phyloP scores from a whole-genome alignment of 805 yeast species.

The Metschnikowia noctiluminum region DNA sequence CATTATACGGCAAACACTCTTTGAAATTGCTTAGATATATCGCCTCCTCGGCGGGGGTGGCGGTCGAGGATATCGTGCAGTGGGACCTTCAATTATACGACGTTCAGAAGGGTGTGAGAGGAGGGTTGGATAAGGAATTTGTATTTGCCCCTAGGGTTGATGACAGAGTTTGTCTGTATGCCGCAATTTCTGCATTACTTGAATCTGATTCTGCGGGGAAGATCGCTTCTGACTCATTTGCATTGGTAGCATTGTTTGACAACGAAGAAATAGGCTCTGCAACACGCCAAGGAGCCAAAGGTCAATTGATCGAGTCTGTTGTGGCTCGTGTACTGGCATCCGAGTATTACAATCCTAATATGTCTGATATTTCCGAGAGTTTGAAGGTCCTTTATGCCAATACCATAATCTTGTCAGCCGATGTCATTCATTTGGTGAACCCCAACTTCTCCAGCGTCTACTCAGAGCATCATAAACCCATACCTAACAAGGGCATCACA shows the following conservation, averaged over 20 bases:
- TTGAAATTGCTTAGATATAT: constrained; percentile 65
- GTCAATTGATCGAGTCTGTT: constrained; percentile 67
- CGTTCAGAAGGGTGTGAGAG: constrained; percentile 73
- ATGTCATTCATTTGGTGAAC: constrained; percentile 77
- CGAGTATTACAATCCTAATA: constrained; percentile 18
- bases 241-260: constrained; percentile 65
- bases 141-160: constrained; percentile 80
- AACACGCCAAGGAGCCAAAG: constrained; percentile 78
- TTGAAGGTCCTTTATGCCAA: constrained; percentile 57
- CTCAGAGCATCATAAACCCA: constrained; percentile 74
- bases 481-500: constrained; percentile 73
- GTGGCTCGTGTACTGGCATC: constrained; percentile 51
- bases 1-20: constrained; percentile 66
- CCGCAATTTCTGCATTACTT: constrained; percentile 62
- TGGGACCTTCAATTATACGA: constrained; percentile 79
- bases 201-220: constrained; percentile 28
- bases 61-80: constrained; percentile 60
- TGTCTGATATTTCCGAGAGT: constrained; percentile 23
- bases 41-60: constrained; percentile 55
- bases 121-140: constrained; percentile 76
- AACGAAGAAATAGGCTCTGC: constrained; percentile 84
- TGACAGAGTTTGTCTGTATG: constrained; percentile 76
- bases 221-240: constrained; percentile 38
- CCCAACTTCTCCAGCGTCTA: constrained; percentile 72
- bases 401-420: constrained; percentile 77